Base-by-base conservation (phyloP, 495 filamentous ascomycete genomes). In the Daldinia vernicosa region DNA sequence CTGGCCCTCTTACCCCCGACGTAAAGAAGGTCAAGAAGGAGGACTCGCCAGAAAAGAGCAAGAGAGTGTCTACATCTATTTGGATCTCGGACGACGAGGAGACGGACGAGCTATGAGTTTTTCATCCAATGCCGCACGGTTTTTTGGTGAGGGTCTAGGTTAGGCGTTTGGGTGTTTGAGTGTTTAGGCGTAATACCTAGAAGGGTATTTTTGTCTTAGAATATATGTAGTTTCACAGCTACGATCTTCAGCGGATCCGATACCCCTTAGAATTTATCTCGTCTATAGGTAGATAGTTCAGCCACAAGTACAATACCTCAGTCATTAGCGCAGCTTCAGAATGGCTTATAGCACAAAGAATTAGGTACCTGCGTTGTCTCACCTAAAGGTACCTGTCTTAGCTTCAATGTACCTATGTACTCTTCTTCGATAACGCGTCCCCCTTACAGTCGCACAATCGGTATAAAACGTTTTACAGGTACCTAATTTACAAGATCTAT, bases 1-100 rank as follows among this genome's bases (percentile, higher is more conserved):
- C 22, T n/a, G 17, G 22, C 12, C 26, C 32, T 26, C 4, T 45
- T 17, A 60, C 15, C 17, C 27, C 11, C 12, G 32, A 50, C n/a
- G 14, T 51, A 24, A 65, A 60, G 22, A 40, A 11, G 14, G 33
- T 67, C n/a, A 60, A 73, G 55, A 67, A 51, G 32, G 63, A 65
- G 53, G 19, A 30, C 1, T 5, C 12, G 27, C 22, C 60, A 6
- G 53, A 4, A 52, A 61, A 57, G 33, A 22, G n/a, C 0, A 64
- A 61, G 37, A 67, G 60, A 32, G 27, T 26, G 19, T 74, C 75
- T 22, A 61, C 57, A 60, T 40, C 71, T 12, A 77, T 77, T 11
- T 77, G 68, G 70, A 6, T 76, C 14, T 74, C 70, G 0, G 75
- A 76, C 54, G 72, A 72, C 35, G 73, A 75, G 26, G 73, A 75